Evolutionary conservation across 768 basidiomycete species (phyloP).

Genomic region (Pleurotus ostreatus): DNA sequence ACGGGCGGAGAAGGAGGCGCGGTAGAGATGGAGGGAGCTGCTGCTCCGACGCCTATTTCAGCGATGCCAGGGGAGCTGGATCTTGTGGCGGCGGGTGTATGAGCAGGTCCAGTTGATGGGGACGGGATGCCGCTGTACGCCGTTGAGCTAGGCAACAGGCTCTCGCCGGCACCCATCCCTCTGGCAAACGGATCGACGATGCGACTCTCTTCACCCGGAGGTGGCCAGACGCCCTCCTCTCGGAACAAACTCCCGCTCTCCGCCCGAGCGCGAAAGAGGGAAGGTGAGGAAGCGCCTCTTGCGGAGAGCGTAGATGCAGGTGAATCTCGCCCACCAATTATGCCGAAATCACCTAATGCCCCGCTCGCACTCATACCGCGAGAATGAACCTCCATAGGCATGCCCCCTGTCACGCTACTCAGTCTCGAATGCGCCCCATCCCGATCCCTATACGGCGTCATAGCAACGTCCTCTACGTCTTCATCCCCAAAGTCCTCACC

Average conservation of each 20-base stretch:
- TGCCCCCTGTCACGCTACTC: neutral
- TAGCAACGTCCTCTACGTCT: neutral
- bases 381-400: neutral
- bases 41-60: neutral
- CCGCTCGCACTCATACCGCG: neutral
- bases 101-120: neutral
- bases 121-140: neutral
- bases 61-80: neutral
- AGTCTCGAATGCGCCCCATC: neutral
- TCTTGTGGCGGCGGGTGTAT: neutral
- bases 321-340: neutral
- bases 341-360: neutral
- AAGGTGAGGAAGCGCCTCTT: constrained; percentile 18
- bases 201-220: constrained; percentile 26
- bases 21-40: neutral
- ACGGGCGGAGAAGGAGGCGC: neutral
- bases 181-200: constrained; percentile 36
- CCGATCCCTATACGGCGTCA: constrained; percentile 1
- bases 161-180: constrained; percentile 9
- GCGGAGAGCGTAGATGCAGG: neutral
- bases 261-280: constrained; percentile 34
- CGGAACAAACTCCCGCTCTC: constrained; percentile 44
- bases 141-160: neutral
- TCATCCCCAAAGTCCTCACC: constrained; percentile 11
- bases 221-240: constrained; percentile 41